Evolutionary conservation across 2,329 filamentous ascomycete species (phyloP).

Genomic region (Aspergillus cejpii): DNA sequence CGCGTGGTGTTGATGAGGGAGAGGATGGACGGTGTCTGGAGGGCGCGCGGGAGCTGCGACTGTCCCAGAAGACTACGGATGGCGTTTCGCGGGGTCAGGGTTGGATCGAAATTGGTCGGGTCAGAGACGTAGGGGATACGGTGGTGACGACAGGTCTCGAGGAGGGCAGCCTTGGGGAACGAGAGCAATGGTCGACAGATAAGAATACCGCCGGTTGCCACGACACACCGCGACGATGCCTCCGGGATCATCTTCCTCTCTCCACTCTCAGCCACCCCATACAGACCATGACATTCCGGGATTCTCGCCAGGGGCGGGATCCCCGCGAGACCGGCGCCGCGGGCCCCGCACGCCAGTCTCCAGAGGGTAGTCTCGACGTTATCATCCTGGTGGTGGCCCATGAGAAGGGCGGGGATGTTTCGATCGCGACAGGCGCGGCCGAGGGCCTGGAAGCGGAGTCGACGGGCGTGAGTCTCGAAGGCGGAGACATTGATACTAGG

Average conservation of each 20-base stretch:
- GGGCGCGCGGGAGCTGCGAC: slow-evolving; percentile 59
- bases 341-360: slow-evolving; percentile 63
- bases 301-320: slow-evolving; percentile 62
- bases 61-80: slow-evolving; percentile 60
- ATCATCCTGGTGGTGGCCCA: slow-evolving; percentile 86
- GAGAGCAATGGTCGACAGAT: slow-evolving; percentile 36
- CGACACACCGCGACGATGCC: no score
- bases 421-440: slow-evolving; percentile 53
- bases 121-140: slow-evolving; percentile 75
- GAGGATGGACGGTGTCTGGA: slow-evolving; percentile 61
- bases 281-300: slow-evolving; percentile 74
- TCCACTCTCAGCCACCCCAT: slow-evolving; percentile 64
- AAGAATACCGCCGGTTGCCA: slow-evolving; percentile 33
- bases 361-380: slow-evolving; percentile 84
- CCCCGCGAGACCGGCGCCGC: slow-evolving; percentile 63
- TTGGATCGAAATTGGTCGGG: slow-evolving; percentile 69
- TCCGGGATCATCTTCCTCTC: slow-evolving; percentile 31
- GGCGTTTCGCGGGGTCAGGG: slow-evolving; percentile 73
- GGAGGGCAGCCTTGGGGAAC: slow-evolving; percentile 62
- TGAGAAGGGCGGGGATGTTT: slow-evolving; percentile 56
- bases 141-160: slow-evolving; percentile 60
- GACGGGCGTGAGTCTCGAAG: slow-evolving; percentile 71
- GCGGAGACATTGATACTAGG: slow-evolving; percentile 43
- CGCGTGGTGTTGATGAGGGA: slow-evolving; percentile 52
- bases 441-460: slow-evolving; percentile 64